Evolutionary conservation across 768 basidiomycete species (phyloP), one percentile per base, ranked within the genome.

Genomic region (Mycena alexandri): DNA sequence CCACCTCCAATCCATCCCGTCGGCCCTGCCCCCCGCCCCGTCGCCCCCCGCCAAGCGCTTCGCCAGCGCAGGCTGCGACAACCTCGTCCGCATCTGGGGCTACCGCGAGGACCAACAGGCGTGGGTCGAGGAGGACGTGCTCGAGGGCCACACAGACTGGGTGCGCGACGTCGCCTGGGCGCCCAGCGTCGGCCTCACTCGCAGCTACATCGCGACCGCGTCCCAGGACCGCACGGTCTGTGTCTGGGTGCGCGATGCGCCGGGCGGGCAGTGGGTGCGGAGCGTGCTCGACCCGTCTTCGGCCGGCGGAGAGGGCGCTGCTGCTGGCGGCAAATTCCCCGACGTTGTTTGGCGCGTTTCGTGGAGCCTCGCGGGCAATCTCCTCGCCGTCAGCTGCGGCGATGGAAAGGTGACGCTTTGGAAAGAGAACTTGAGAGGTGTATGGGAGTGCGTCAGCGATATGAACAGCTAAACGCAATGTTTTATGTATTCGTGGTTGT

Each of bases 161-260:
- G 96, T 99, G 22, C 86, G 97, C 52, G 97, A 99, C 76, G 96
- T 98, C n/a, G 94, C 97, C 0, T 99, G 96, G 96, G 96, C 96
- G 1, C 97, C 98, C 0, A 98, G 95, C 72, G 96, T 98, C 69
- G 98, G 98, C 0, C 85, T 99, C 17, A 95, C 97, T 0, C 87
- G 95, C 68, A 93, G 91, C 75, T 98, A 98, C 79, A 94, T 99
- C 68, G 98, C 98, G 8, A 96, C 96, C 2, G 95, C 95, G 0
- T 96, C 94, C 0, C 96, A 98, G 83, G 95, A 97, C 77, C 93
- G 90, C 78, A 93, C 92, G 0, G 95, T 96, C 2, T 81, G 94
- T 44, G 92, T 97, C 69, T 96, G 95, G 95, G 95, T 93, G 34
- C 94, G 95, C 76, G 92, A 96, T 70, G 81, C 86, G 1, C 90